Base-by-base conservation (phyloP, 2,329 filamentous ascomycete species). In the Talaromyces sp. region DNA sequence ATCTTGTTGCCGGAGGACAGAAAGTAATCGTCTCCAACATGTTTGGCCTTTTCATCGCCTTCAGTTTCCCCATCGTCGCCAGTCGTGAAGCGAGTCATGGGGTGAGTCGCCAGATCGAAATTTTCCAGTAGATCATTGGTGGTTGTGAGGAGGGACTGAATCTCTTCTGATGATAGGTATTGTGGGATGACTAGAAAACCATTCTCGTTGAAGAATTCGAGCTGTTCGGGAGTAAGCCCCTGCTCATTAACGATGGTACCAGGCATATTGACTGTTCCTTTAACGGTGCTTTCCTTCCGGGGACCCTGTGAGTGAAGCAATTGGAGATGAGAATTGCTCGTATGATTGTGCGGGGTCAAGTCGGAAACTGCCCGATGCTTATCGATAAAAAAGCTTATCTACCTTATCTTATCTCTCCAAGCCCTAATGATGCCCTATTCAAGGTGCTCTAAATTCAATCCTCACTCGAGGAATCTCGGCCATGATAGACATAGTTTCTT, bases 1-100 rank as follows among this genome's bases (percentile, higher is more conserved):
- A 97, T 80, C 76, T 97, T 93, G 79, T 97, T 89, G 61, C 91
- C 91, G 2, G 89, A 94, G 1, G 80, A 82, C 2, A 97, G 84
- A 77, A 99, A 97, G 81, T 99, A 99, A 70, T 89, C 85, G 77
- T 97, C 94, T 62, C 93, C 92, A 10, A 97, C 89, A 75, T 97
- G 93, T 50, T 72, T 67, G n/a, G 64, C 64, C 21, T 65, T 67
- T 61, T 64, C 58, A 46, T 86, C 82, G 46, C 70, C 72, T 46
- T 75, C 75, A 69, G 81, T 76, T 3, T 46, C 54, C 7, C 43
- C 54, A 66, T 85, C 80, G 76, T 84, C 86, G 64, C 92, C 92
- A 0, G 93, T 97, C 31, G 88, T 89, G 82, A 99, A 99, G 70
- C 87, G 88, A 8, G 94, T 97, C 81, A 97, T 87, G 1, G 94